Conservation (phyloP, 176 grass and related monocot genomes). For the Chloris gayana region DNA sequence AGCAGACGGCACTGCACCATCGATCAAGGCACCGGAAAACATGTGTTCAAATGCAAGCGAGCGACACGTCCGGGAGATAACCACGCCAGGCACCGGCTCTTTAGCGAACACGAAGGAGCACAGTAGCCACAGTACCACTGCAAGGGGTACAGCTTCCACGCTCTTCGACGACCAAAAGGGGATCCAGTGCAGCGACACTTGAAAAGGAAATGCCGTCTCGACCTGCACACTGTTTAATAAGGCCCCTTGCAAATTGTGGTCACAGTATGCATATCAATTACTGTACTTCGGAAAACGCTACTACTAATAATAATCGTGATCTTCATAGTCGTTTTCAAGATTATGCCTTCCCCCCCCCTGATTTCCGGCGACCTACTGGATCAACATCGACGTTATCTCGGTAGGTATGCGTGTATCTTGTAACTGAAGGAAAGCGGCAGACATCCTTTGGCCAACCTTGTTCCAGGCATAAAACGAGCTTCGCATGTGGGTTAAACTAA, state of each 20-base stretch:
- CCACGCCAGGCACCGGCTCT: background rate
- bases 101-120: background rate
- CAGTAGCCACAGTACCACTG: background rate
- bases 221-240: background rate
- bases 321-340: background rate
- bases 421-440: conserved; percentile 24
- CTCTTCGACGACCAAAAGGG: conserved; percentile 13
- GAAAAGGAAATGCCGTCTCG: background rate
- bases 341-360: background rate
- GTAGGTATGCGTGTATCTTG: conserved; percentile 20
- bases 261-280: background rate
- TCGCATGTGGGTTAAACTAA: conserved; percentile 17
- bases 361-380: background rate
- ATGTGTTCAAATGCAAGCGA: conserved; percentile 8
- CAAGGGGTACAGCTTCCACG: background rate
- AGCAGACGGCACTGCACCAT: too few relatives aligned
- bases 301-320: too few relatives aligned
- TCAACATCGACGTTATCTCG: background rate
- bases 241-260: background rate
- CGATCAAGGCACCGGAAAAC: background rate
- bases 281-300: background rate
- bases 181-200: background rate
- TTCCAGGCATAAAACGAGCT: background rate
- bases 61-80: background rate
- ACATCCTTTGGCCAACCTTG: background rate